These are phyloP conservation scores for Gossypium sturtianum DNA, from an alignment of 345 rosid genomes.

Conservation along the genomic window DNA sequence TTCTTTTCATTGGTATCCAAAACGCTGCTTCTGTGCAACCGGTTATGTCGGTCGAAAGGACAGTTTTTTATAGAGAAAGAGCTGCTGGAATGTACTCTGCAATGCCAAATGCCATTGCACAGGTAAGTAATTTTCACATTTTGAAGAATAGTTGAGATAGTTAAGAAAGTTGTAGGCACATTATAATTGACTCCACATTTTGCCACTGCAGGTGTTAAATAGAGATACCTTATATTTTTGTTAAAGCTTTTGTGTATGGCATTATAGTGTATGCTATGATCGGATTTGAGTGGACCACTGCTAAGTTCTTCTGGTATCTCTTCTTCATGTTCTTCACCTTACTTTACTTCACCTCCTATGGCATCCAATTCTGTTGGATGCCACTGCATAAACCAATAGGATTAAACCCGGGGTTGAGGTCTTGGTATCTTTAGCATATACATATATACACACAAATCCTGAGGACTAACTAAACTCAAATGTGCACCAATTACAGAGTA, in stretches of 20 bases:
- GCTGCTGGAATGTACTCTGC: conserved; percentile 22
- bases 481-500: background rate
- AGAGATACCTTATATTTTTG: conserved; percentile 51
- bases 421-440: background rate
- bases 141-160: background rate
- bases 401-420: background rate
- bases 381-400: no score
- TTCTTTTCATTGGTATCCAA: conserved; percentile 66
- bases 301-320: conserved; percentile 57
- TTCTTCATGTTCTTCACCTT: conserved; percentile 58
- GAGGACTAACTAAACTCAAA: background rate
- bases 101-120: conserved; percentile 64
- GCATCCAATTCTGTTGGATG: conserved; percentile 20
- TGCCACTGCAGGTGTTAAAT: conserved; percentile 40
- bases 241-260: conserved; percentile 42
- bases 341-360: conserved; percentile 59
- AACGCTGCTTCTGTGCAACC: conserved; percentile 53
- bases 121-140: conserved; percentile 15
- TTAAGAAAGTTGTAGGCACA: background rate
- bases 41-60: conserved; percentile 57
- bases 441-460: background rate
- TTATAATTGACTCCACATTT: background rate
- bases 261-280: conserved; percentile 56
- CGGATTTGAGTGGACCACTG: conserved; percentile 51
- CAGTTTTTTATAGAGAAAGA: conserved; percentile 69